A percentile compares a stretch with the other conserved stretches of the same genome.
Conservation (phyloP, 441 rosid species). For the Pelargonium myrrhifolium region DNA sequence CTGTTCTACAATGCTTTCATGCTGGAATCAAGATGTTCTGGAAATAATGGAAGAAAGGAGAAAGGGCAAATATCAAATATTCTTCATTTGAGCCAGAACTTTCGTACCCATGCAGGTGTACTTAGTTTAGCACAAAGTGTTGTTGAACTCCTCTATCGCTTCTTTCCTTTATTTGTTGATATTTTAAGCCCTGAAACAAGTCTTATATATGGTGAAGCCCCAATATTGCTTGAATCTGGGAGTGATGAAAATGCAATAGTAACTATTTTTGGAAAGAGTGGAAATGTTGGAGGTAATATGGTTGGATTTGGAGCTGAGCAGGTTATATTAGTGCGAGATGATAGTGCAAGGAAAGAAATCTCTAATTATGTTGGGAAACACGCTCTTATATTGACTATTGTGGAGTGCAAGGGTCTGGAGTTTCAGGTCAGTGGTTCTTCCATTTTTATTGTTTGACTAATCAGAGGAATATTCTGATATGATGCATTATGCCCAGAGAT, state of each 20-base stretch:
- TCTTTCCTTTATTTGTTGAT: constrained; percentile 35
- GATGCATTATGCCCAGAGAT: background rate
- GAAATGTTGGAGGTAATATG: constrained; percentile 14
- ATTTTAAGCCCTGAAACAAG: constrained; percentile 35
- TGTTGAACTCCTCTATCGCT: constrained; percentile 39
- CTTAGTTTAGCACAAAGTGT: constrained; percentile 49
- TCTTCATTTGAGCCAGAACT: constrained; percentile 44
- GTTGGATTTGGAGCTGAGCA: constrained; percentile 54
- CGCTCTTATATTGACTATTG: constrained; percentile 47
- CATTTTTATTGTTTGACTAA: background rate
- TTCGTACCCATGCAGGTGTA: constrained; percentile 50
- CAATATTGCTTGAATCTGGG: constrained; percentile 36
- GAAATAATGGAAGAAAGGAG: constrained; percentile 16
- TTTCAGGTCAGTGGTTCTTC: constrained; percentile 38
- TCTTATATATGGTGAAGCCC: constrained; percentile 40
- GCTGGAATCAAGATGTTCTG: constrained; percentile 17
- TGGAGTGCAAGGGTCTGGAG: constrained; percentile 54
- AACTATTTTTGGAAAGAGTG: constrained; percentile 32
- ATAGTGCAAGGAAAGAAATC: constrained; percentile 32
- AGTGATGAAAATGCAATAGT: constrained; percentile 30
- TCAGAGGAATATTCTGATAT: background rate
- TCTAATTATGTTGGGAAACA: constrained; percentile 32
- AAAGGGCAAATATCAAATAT: constrained; percentile 38
- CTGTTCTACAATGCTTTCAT: constrained; percentile 39
- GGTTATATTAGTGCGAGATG: constrained; percentile 48